phyloP scores from a whole-genome alignment of 768 basidiomycete species.

The Tephrocybe sp. region DNA sequence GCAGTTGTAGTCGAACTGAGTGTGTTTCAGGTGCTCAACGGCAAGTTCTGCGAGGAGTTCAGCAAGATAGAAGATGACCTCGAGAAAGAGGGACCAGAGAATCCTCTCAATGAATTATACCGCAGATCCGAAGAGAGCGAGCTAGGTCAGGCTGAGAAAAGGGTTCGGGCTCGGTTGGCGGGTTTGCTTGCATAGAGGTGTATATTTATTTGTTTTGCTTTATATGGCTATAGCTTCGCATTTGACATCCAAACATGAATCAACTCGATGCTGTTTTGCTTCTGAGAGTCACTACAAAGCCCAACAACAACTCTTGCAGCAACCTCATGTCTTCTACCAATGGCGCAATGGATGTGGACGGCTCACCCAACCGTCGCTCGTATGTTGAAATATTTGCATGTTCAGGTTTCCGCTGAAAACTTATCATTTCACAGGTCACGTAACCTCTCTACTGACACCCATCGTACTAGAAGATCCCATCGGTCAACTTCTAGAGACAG shows the following conservation, averaged over 20 bases:
- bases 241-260: constrained; percentile 14
- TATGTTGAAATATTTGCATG: constrained; percentile 31
- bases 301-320: neutral
- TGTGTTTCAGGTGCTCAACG: constrained; percentile 56
- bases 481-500: constrained; percentile 69
- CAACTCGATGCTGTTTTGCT: constrained; percentile 1
- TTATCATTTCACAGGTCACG: constrained; percentile 46
- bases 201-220: too few species aligned
- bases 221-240: constrained; percentile 14
- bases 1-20: neutral
- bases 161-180: constrained; percentile 51
- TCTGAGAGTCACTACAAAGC: neutral
- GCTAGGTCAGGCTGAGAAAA: constrained; percentile 57
- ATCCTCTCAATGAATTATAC: constrained; percentile 58
- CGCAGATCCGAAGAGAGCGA: constrained; percentile 49
- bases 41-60: constrained; percentile 57
- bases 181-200: constrained; percentile 34
- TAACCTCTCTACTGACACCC: constrained; percentile 76
- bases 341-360: constrained; percentile 65
- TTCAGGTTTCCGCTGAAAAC: neutral
- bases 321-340: constrained; percentile 45
- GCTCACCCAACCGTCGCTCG: constrained; percentile 61
- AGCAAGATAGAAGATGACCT: constrained; percentile 54
- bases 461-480: constrained; percentile 70
- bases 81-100: constrained; percentile 52